Conservation (phyloP, 176 grass and related monocot species). For the Oryza punctata region DNA sequence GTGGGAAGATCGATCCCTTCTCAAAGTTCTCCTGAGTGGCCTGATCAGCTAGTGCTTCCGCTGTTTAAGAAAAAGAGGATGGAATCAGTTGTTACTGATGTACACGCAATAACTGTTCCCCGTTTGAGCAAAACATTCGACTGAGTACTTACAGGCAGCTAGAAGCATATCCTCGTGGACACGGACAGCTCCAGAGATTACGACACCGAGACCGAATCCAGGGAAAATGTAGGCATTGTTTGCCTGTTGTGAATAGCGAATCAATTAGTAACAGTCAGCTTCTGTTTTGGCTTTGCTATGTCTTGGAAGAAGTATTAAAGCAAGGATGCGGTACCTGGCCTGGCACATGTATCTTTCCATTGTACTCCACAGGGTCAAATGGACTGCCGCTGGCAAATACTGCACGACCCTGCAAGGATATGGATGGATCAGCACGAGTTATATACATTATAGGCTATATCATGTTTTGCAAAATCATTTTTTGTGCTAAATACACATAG, state of each 20-base stretch:
- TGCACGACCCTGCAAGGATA: conserved; percentile 66
- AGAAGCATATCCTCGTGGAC: conserved; percentile 98
- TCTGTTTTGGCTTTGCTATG: not conserved
- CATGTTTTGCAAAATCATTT: not conserved
- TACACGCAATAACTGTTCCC: not conserved
- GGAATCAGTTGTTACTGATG: not conserved
- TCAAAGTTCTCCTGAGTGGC: conserved; percentile 67
- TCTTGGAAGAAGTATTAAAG: conserved; percentile 14
- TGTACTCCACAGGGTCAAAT: conserved; percentile 80
- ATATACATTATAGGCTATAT: not conserved
- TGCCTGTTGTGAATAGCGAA: conserved; percentile 46
- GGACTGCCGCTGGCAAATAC: conserved; percentile 99
- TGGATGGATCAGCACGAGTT: conserved; percentile 18
- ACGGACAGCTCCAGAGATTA: conserved; percentile 83
- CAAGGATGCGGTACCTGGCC: conserved; percentile 69
- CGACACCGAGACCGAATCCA: conserved; percentile 86
- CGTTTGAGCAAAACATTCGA: not conserved
- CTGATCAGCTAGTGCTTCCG: conserved; percentile 80
- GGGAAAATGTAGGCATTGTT: conserved; percentile 99
- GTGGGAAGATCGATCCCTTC: conserved; percentile 85
- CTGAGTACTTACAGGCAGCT: conserved; percentile 81
- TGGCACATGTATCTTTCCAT: conserved; percentile 69
- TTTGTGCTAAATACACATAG: conserved; percentile 6
- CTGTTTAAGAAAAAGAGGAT: conserved; percentile 46
- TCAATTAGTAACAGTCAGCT: conserved; percentile 30